Evolutionary conservation across 345 rosid genomes (phyloP), one percentile per base, ranked within the genome.

Genomic region (Gossypium sturtianum): DNA sequence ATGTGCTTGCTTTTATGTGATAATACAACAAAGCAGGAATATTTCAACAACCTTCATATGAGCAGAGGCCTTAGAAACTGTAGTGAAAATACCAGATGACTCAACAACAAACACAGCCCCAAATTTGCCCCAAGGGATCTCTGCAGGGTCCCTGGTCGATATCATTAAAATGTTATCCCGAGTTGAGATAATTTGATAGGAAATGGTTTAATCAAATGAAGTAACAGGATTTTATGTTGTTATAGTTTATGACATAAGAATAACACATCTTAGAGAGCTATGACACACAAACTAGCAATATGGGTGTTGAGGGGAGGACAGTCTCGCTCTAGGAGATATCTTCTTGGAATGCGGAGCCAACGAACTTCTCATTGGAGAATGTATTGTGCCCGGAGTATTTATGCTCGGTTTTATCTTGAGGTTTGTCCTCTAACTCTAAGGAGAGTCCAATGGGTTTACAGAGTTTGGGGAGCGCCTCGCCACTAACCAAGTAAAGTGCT

Each of bases 111-210:
- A 93, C 49, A 91, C 97, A 22, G 88, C 97, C 69, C 97, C 97
- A 81, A 70, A 87, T 78, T 91, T 89, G 79, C 97, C 99, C 99
- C 99, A 96, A 48, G 99, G 97, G 75, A 96, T 93, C 80, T 96
- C 98, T 73, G 89, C 87, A 58, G 98, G 98, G 79, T 93, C 90
- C 84, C 99, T 96, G 86, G 47, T 72, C 73, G 61, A 81, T 22
- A 48, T 47, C n/a, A 66, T 16, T 43, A 52, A 19, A 52, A 44
- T 52, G 43, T 81, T 48, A 82, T 71, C 49, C 44, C 23, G 5
- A 27, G 58, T 56, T 57, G 23, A 17, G 34, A 43, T 66, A 54
- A 3, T 12, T 1, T 20, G 22, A 3, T 13, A 25, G 59, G 9
- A 52, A 34, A 25, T 74, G 15, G 47, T 68, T 59, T 12, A 59